A percentile compares a stretch with the other conserved stretches of the same genome.
Conservation (phyloP, 1,284 basidiomycete species). For the Acaromyces ingoldii region DNA sequence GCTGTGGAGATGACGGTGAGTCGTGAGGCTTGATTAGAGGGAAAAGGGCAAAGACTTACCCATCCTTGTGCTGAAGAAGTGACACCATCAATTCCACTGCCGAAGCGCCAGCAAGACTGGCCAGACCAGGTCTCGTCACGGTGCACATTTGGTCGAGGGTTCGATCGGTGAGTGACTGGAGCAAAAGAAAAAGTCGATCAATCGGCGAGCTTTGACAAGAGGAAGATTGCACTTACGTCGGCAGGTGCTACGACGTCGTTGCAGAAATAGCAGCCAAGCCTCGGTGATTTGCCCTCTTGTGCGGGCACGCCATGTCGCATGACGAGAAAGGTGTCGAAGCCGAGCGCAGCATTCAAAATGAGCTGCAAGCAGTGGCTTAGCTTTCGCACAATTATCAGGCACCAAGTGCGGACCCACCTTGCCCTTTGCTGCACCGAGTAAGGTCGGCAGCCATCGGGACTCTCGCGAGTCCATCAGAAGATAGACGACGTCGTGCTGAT, state of each 20-base stretch:
- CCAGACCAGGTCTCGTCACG: constrained; percentile 91
- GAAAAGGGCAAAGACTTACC: constrained; percentile 1
- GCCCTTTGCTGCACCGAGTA: constrained; percentile 72
- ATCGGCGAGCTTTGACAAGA: not conserved
- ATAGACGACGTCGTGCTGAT: constrained; percentile 82
- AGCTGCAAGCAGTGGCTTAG: constrained; percentile 58
- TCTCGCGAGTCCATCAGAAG: constrained; percentile 97
- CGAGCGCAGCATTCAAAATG: constrained; percentile 88
- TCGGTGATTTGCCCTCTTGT: constrained; percentile 24
- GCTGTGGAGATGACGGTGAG: not conserved
- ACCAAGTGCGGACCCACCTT: constrained; percentile 59
- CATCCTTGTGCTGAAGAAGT: constrained; percentile 67
- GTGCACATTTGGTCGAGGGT: constrained; percentile 99
- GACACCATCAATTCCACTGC: constrained; percentile 89
- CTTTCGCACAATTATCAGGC: not conserved
- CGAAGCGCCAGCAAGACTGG: constrained; percentile 81
- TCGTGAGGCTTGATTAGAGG: not conserved
- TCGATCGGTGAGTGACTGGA: constrained; percentile 76
- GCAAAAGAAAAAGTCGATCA: not conserved
- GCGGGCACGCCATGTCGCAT: constrained; percentile 79
- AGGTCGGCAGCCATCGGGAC: constrained; percentile 88
- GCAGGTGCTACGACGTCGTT: constrained; percentile 95
- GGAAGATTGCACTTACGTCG: constrained; percentile 60
- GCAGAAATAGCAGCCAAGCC: constrained; percentile 86
- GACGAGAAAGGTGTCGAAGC: constrained; percentile 92